Evolutionary conservation across 1,284 basidiomycete species (phyloP).

Genomic region (Cryptococcus sp.): DNA sequence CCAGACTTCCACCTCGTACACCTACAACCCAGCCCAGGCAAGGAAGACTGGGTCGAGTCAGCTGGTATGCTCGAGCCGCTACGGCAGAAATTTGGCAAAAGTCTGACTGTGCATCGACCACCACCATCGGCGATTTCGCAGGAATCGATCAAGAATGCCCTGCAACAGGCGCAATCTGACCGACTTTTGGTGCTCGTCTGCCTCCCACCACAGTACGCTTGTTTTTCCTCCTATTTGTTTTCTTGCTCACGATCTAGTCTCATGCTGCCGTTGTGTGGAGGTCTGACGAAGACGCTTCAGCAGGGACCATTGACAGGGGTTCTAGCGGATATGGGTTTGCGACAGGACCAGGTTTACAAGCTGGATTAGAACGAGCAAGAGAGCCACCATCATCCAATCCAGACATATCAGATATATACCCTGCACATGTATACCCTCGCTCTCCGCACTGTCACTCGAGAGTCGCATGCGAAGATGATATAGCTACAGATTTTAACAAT

Average conservation of each 20-base stretch:
- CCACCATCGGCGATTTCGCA: constrained; percentile 2
- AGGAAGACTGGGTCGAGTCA: constrained; percentile 9
- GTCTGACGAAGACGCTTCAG: constrained; percentile 29
- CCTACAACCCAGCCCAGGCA: constrained; percentile 13
- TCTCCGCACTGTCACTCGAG: too few relatives aligned
- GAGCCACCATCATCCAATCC: background rate
- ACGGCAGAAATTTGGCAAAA: constrained; percentile 7
- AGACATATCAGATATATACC: too few relatives aligned
- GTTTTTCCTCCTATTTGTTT: background rate
- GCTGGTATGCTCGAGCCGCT: constrained; percentile 15
- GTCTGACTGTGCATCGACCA: constrained; percentile 14
- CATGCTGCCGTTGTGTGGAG: constrained; percentile 35
- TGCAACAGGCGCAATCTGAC: constrained; percentile 1
- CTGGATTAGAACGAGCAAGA: constrained; percentile 23
- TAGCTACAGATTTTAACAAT: too few relatives aligned
- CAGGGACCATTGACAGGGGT: constrained; percentile 38
- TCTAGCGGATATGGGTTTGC: constrained; percentile 35
- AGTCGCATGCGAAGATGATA: too few relatives aligned
- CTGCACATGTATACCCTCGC: too few relatives aligned
- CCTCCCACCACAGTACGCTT: constrained; percentile 33
- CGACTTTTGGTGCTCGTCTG: constrained; percentile 37
- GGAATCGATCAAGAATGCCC: constrained; percentile 4
- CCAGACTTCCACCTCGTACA: constrained; percentile 29
- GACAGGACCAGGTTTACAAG: constrained; percentile 33
- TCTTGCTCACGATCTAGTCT: background rate